A percentile compares a stretch with the other conserved stretches of the same genome.
These are phyloP conservation scores for Solanum chiquidenum DNA, from an alignment of 257 asterid genomes.

Conservation along the genomic window DNA sequence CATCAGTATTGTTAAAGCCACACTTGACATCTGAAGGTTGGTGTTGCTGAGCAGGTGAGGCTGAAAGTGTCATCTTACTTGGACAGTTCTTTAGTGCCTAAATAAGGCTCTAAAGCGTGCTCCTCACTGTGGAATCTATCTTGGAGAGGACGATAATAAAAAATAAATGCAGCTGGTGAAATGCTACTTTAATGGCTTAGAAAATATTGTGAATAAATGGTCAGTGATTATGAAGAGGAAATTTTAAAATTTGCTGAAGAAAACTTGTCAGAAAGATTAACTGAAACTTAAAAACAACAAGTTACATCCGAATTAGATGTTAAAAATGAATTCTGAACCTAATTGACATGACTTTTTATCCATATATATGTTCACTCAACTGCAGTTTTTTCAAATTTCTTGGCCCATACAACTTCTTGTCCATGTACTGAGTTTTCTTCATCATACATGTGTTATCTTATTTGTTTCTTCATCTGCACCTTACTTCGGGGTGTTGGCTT, in stretches of 20 bases:
- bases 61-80: background rate
- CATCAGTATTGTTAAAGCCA: background rate
- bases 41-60: background rate
- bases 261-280: background rate
- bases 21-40: background rate
- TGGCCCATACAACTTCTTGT: background rate
- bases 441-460: background rate
- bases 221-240: background rate
- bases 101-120: background rate
- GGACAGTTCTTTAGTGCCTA: background rate
- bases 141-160: background rate
- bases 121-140: background rate
- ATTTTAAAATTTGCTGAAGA: background rate
- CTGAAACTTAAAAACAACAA: background rate
- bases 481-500: background rate
- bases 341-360: background rate
- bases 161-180: background rate
- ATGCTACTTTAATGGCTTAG: background rate
- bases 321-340: background rate
- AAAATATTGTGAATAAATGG: background rate
- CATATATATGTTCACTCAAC: background rate
- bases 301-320: background rate
- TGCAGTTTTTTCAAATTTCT: background rate
- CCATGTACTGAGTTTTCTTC: background rate
- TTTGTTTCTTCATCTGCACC: background rate